These are phyloP conservation scores for Globisporangium viniferum DNA, from an alignment of 352 stramenopile genomes.

Conservation along the genomic window DNA sequence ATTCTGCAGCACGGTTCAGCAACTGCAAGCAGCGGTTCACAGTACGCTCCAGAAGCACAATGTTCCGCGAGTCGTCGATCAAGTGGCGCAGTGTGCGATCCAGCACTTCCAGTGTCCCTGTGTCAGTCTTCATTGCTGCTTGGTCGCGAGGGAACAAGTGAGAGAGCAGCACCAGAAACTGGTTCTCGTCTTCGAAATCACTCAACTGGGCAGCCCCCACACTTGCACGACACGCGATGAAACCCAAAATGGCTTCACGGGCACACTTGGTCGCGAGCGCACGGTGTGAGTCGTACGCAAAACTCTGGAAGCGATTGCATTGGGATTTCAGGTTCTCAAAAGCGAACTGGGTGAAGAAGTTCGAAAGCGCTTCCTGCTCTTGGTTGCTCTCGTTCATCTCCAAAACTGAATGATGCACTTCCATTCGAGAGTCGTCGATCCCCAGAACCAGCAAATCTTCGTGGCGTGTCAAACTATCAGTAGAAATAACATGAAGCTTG, in stretches of 20 bases:
- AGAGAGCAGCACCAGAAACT: constrained; percentile 48
- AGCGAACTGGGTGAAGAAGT: constrained; percentile 62
- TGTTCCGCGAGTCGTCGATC: constrained; percentile 20
- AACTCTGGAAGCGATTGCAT: constrained; percentile 48
- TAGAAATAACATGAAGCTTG: constrained; percentile 26
- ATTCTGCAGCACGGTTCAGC: constrained; percentile 18
- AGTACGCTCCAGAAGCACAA: constrained; percentile 11
- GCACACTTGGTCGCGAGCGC: constrained; percentile 58
- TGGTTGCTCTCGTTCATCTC: constrained; percentile 63
- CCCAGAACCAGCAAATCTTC: constrained; percentile 64
- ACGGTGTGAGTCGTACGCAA: constrained; percentile 59
- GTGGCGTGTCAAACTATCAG: constrained; percentile 19
- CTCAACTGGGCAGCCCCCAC: constrained; percentile 16
- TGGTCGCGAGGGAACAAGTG: constrained; percentile 26
- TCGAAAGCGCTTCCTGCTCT: constrained; percentile 48
- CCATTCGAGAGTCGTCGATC: constrained; percentile 44
- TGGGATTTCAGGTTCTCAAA: constrained; percentile 68
- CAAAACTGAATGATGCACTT: constrained; percentile 32
- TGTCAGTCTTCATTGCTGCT: neutral
- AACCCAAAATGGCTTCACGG: constrained; percentile 35
- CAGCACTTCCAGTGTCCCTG: constrained; percentile 14
- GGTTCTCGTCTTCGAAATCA: constrained; percentile 32
- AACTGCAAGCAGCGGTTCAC: constrained; percentile 29
- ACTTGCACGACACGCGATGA: constrained; percentile 27
- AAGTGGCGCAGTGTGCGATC: constrained; percentile 23